A percentile compares a stretch with the other conserved stretches of the same genome.
phyloP scores from a whole-genome alignment of 2,329 filamentous ascomycete genomes.

The Colletotrichum chlorophyti region DNA sequence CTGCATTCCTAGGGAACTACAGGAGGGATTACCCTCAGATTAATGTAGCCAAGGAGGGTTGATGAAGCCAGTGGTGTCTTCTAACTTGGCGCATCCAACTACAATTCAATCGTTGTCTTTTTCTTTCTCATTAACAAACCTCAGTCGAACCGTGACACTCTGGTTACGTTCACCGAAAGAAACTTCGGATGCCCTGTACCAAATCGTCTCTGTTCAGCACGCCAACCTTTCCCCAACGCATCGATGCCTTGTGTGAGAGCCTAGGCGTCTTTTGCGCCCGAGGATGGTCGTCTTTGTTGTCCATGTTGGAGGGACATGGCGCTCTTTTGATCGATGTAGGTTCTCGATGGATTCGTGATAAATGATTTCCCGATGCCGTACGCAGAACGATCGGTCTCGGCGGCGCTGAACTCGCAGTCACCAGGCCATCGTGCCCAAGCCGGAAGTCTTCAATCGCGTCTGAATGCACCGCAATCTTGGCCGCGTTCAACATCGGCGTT shows the following conservation, averaged over 20 bases:
- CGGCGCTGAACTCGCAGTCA: neutral
- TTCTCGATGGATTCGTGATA: conserved; percentile 30
- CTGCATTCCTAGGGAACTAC: too few relatives aligned
- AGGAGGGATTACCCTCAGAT: neutral
- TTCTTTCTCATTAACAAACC: neutral
- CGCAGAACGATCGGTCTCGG: conserved; percentile 25
- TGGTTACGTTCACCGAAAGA: conserved; percentile 46
- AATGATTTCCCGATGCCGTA: conserved; percentile 32
- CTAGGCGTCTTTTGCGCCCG: conserved; percentile 15
- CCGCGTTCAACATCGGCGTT: conserved; percentile 10
- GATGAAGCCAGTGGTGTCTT: conserved; percentile 7
- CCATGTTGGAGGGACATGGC: conserved; percentile 35
- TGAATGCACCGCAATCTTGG: conserved; percentile 9
- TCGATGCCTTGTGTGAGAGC: conserved; percentile 35
- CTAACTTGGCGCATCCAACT: conserved; percentile 1
- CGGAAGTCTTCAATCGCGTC: conserved; percentile 8
- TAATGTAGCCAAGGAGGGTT: conserved; percentile 8
- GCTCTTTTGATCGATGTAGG: conserved; percentile 30
- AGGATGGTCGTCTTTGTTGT: conserved; percentile 37
- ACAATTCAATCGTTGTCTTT: neutral
- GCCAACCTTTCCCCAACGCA: conserved; percentile 45
- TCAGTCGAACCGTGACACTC: neutral
- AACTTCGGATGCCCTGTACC: conserved; percentile 49
- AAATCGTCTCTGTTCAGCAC: conserved; percentile 44
- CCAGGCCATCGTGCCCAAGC: neutral